Conservation (phyloP, 164 flowering plant genomes). For the Vitis vinifera region ASM3070453v1 NC_081810.1:4945501-4946000, state of each 20-base stretch:
- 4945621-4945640: slow-evolving; percentile 86
- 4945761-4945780: neutral
- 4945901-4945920: no score
- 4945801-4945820: no score
- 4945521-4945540: slow-evolving; percentile 76
- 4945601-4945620: slow-evolving; percentile 40
- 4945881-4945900: no score
- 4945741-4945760: neutral
- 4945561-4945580: neutral
- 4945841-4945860: no score
- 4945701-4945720: slow-evolving; percentile 4
- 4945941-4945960: no score
- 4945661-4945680: slow-evolving; percentile 86
- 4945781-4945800: neutral
- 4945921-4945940: no score
- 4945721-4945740: slow-evolving; percentile 1
- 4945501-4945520: slow-evolving; percentile 80
- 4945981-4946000: no score
- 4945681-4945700: slow-evolving; percentile 47
- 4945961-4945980: no score
- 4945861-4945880: no score
- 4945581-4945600: slow-evolving; percentile 7
- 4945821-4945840: no score
- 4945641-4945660: slow-evolving; percentile 89
- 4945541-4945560: slow-evolving; percentile 9